Evolutionary conservation across 108 stramenopile genomes (phyloP), one percentile per base, ranked within the genome.

Genomic region (Discostella stelligeroides): DNA sequence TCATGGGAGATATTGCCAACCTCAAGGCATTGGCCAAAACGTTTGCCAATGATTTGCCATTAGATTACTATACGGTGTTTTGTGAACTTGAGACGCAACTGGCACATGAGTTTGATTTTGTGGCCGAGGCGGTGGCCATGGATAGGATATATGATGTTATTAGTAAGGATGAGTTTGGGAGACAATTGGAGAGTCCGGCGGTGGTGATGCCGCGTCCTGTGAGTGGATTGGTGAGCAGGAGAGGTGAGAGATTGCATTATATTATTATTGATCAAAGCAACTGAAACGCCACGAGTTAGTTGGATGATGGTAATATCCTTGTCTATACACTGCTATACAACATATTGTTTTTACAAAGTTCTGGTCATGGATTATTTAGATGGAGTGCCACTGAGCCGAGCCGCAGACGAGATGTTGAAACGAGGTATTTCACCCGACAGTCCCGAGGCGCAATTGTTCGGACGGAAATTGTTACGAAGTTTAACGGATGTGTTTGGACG

Each of bases 31-130:
- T 98, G 20, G 78, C 94, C 51, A 92, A 94, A 70, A 77, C 89
- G 4, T 89, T 96, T 76, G 29, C 46, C 18, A 85, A 89, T 57
- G 81, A 78, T 0, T 58, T 96, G 37, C 96, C 96, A 12, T 79
- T 97, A 39, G 97, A 98, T 69, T 98, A 98, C 72, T 97, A 97
- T 77, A 91, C 91, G 14, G 96, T 97, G 20, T 92, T 97, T 75
- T 57, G 56, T 40, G 95, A 96, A 63, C 81, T 97, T 63, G 95
- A 98, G 69, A 78, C 77, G 46, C 91, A 92, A 43, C 59, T 98
- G 62, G 82, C 83, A 37, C 91, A 94, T 64, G 97, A 98, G 70
- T 94, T 98, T 70, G 96, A 98, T 68, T 98, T 98, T 81, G 80
- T 97, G 0, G 95, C 95, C 13, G 97, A 98, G 69, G 96, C 97